Evolutionary conservation across 768 basidiomycete genomes (phyloP), one percentile per base, ranked within the genome.

Genomic region (Tulasnella calospora): DNA sequence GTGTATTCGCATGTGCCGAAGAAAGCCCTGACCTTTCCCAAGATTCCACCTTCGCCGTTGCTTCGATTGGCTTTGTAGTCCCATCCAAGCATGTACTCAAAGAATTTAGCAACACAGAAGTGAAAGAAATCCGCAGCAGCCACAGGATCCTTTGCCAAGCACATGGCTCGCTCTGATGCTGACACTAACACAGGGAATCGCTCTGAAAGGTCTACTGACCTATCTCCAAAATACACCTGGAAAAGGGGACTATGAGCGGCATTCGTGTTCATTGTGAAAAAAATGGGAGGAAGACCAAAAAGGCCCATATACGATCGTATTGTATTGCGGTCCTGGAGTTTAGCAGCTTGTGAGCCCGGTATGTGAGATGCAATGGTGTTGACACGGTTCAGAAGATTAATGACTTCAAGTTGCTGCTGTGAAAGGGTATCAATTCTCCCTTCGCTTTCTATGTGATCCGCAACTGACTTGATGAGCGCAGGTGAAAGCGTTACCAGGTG

Each of bases 51-150:
- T 17, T 70, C 3, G 9, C 35, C 35, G 3, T 33, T 79, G n/a
- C 70, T 78, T 19, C 46, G 21, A 4, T 40, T 27, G 38, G 38
- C 38, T 10, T 41, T 67, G 74, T 79, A 82, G 71, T 85, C 81
- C 83, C 83, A 85, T 1, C 82, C 82, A 36, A 83, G 77, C 8
- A 83, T 71, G 80, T 82, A 78, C 21, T 81, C 36, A 61, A 85
- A 84, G n/a, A 84, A 78, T 21, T 77, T 79, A 0, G 35, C 0
- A 1, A 84, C 79, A 15, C 69, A 79, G 74, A 83, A 83, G 6
- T 84, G 80, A 80, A 82, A 85, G 73, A 85, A 85, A 9, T 85
- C 82, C 0, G 83, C 83, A 35, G 83, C 85, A 0, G 83, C 82
- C 17, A 85, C 83, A 61, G 85, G 84, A 77, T 85, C 84, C 17